Evolutionary conservation across 257 asterid genomes (phyloP), one percentile per base, ranked within the genome.

Genomic region (Buddleja alternifolia): DNA sequence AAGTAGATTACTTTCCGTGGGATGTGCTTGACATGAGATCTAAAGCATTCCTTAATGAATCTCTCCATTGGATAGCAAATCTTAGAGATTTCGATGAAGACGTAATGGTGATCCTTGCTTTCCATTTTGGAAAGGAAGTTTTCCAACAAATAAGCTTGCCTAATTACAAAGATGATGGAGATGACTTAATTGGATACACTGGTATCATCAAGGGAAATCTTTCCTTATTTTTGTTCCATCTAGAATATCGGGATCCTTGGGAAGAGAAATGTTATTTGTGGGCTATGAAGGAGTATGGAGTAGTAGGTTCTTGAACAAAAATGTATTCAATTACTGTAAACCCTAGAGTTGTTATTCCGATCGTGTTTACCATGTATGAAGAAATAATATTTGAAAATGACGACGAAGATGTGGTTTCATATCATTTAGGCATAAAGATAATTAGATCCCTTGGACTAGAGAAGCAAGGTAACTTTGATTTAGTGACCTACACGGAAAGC

Each of bases 251-350:
- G 29, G 3, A 6, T 10, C 12, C 47, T 4, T 2, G 4, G 23
- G 32, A 6, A 1, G 47, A 48, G 7, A 17, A 12, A 11, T 52
- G 65, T 20, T 14, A 61, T 3, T 14, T 66, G 59, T 57, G 77
- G 77, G 37, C 36, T 0, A 64, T 64, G 79, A 45, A 10, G 48
- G 73, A 73, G 23, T 78, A 78, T 58, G 76, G 59, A 14, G 66
- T 50, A 1, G 44, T 4, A 0, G 15, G 55, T 20, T 77, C 76
- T 12, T 77, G 75, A 75, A 68, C 42, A 7, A 37, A 44, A 20
- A 11, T 40, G 8, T 41, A 51, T 36, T 24, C 45, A 4, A 8
- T 73, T 21, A 19, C 5, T 1, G 34, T 41, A 10, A 36, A 12
- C 2, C 45, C 7, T 5, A n/a, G 21, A 6, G 4, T 60, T 6